A percentile compares a stretch with the other conserved stretches of the same genome.
Conservation (phyloP, 108 stramenopile genomes). For the Nitzschia inconspicua region DNA sequence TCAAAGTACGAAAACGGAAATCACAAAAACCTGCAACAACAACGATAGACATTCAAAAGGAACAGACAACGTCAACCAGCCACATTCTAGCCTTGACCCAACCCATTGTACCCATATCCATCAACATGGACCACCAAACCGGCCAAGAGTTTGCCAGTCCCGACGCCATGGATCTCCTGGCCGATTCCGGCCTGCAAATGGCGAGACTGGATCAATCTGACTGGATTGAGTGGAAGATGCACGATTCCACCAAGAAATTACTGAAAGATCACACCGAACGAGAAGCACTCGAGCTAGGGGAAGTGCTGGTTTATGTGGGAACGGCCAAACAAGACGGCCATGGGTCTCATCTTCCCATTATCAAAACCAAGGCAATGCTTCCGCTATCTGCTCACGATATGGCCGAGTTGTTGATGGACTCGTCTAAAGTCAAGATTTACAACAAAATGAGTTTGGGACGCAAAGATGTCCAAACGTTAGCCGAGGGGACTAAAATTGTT, state of each 20-base stretch:
- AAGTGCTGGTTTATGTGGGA: constrained; percentile 64
- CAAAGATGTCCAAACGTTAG: constrained; percentile 44
- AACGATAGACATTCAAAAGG: not conserved
- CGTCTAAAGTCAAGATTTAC: constrained; percentile 62
- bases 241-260: constrained; percentile 37
- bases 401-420: constrained; percentile 78
- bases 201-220: constrained; percentile 5
- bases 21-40: not conserved
- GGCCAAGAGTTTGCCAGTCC: constrained; percentile 64
- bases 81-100: constrained; percentile 3
- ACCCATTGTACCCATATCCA: constrained; percentile 49
- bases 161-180: constrained; percentile 42
- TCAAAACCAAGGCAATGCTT: constrained; percentile 69
- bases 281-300: constrained; percentile 15
- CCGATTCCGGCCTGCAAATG: constrained; percentile 49
- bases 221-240: constrained; percentile 59
- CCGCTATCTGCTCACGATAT: constrained; percentile 64
- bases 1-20: not conserved
- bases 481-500: constrained; percentile 74
- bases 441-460: constrained; percentile 86
- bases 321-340: constrained; percentile 45
- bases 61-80: not conserved
- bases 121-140: constrained; percentile 36
- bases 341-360: constrained; percentile 66
- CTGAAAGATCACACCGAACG: constrained; percentile 21